Evolutionary conservation across 176 grass and related monocot genomes (phyloP).

Genomic region (Lolium rigidum): DNA sequence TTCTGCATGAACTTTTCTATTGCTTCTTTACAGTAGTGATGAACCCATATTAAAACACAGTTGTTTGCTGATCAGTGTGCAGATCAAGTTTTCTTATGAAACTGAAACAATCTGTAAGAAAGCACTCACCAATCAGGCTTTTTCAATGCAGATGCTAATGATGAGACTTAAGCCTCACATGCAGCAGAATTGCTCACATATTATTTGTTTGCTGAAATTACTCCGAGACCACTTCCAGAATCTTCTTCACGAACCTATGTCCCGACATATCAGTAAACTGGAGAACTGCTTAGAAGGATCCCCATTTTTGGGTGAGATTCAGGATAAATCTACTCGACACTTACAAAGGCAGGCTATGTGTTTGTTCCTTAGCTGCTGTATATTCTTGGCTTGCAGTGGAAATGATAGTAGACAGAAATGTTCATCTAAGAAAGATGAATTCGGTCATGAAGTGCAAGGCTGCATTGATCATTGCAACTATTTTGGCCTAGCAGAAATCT

Average conservation of each 20-base stretch:
- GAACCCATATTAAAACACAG: background rate
- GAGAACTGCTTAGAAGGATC: conserved; percentile 69
- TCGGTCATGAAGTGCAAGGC: conserved; percentile 41
- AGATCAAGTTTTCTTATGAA: background rate
- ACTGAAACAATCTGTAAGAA: conserved; percentile 17
- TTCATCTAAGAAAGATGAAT: conserved; percentile 29
- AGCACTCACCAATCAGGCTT: conserved; percentile 24
- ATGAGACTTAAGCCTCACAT: conserved; percentile 58
- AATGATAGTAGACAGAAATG: conserved; percentile 39
- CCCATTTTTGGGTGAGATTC: conserved; percentile 62
- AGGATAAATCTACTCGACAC: conserved; percentile 58
- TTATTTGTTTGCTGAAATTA: conserved; percentile 68
- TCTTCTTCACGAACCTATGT: conserved; percentile 60
- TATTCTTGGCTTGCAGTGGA: conserved; percentile 53
- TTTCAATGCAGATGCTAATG: conserved; percentile 80
- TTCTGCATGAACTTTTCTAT: conserved; percentile 33
- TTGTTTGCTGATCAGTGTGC: background rate
- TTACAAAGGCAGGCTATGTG: conserved; percentile 74
- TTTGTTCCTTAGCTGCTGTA: conserved; percentile 74
- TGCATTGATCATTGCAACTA: conserved; percentile 54
- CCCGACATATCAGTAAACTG: conserved; percentile 43
- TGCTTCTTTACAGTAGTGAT: background rate
- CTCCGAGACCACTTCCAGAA: conserved; percentile 67
- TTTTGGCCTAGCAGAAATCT: conserved; percentile 71
- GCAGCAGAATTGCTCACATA: conserved; percentile 50